Conservation (phyloP, 345 rosid genomes). For the Theobroma cacao region DNA sequence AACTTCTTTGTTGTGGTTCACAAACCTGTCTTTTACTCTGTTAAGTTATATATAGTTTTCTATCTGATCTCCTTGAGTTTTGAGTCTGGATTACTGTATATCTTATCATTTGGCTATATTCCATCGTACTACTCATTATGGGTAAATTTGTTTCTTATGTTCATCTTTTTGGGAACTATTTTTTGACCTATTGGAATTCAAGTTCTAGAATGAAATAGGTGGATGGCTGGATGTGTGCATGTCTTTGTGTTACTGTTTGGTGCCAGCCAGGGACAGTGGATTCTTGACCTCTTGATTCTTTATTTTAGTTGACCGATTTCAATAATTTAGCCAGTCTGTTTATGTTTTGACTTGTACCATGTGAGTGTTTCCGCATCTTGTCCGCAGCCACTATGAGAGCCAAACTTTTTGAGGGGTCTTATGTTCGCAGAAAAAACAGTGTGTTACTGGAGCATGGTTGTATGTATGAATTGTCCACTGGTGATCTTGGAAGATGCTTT, state of each 20-base stretch:
- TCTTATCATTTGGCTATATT: not conserved
- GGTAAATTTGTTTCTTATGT: not conserved
- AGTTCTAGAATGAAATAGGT: not conserved
- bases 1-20: not conserved
- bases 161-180: not conserved
- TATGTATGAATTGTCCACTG: not conserved
- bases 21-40: not conserved
- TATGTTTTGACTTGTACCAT: not conserved
- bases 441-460: not conserved
- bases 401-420: not conserved
- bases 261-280: not conserved
- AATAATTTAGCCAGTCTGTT: not conserved
- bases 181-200: not conserved
- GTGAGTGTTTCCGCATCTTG: not conserved
- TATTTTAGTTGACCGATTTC: not conserved
- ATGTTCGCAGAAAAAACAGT: not conserved
- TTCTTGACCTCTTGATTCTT: not conserved
- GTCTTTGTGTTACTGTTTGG: not conserved
- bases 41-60: not conserved
- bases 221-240: not conserved
- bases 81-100: not conserved
- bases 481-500: not conserved
- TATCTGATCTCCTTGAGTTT: not conserved
- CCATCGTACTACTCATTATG: not conserved
- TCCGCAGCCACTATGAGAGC: not conserved